Base-by-base conservation (phyloP, 1,139 yeast genomes). In the Torulaspora pretoriensis region DNA sequence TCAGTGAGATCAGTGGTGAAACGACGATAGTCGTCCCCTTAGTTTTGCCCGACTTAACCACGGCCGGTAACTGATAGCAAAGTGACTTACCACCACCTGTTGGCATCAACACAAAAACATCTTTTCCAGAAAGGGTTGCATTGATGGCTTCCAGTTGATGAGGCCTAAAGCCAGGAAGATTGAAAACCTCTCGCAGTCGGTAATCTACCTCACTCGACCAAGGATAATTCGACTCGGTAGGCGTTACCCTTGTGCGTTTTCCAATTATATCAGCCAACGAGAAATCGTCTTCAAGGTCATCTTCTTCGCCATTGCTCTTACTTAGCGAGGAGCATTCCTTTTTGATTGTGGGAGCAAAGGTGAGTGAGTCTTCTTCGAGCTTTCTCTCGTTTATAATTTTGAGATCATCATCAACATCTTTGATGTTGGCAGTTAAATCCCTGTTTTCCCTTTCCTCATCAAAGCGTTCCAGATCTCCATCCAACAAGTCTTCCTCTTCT, bases 21-120 rank as follows among this genome's bases (percentile, higher is more conserved):
- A 94, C 80, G 5, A 94, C 99, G 33, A 94, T 78, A 0, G 98
- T 89, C 0, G 94, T 83, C 10, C 97, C 97, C 13, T 68, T 69
- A 0, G 95, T 84, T 27, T 67, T 72, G 0, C 96, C 97, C 0
- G 82, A 71, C 40, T 74, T 72, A 1, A 92, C 80, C 40, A 92
- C 70, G 0, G 98, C 97, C 0, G 99, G 98, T 14, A 94, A 69
- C 65, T 94, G 99, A 64, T 90, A 94, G 62, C 99, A 94, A 34
- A 94, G 69, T 0, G 97, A 90, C 64, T 94, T 94, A 41, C 99
- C 99, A 41, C 98, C 98, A 35, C 99, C 99, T 0, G 99, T 94
- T 0, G 99, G 99, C 97, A 94, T 92, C 54, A 94, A 71, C 1
- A 94, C 97, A 68, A 94, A 88, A 0, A 87, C 96, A 64, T 94